Percentiles rank a stretch among this genome's conserved stretches.
These are phyloP conservation scores for Pythium sp. DNA, from an alignment of 352 stramenopile genomes.

Conservation along the genomic window DNA sequence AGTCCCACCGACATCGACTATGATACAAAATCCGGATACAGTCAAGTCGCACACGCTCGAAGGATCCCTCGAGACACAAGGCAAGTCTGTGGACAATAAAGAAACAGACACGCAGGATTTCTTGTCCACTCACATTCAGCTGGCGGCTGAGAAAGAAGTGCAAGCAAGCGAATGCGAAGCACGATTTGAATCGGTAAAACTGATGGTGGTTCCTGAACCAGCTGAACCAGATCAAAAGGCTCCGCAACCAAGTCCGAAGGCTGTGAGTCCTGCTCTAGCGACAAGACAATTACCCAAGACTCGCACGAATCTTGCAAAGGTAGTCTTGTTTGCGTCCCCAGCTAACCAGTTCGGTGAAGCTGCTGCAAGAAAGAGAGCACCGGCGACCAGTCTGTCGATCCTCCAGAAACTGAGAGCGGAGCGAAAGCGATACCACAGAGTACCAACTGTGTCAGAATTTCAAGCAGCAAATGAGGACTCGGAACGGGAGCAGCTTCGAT, in stretches of 20 bases:
- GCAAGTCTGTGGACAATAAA: conserved; percentile 21
- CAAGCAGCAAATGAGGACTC: background rate
- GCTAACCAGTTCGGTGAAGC: background rate
- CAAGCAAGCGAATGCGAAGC: conserved; percentile 18
- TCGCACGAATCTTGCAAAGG: conserved; percentile 8
- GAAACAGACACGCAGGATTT: conserved; percentile 33
- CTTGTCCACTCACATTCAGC: background rate
- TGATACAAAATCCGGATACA: background rate
- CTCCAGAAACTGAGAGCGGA: conserved; percentile 11
- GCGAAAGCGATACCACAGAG: conserved; percentile 3
- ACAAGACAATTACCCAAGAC: background rate
- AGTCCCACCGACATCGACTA: no score
- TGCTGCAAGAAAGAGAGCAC: background rate
- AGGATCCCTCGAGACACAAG: background rate
- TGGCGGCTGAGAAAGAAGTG: conserved; percentile 26
- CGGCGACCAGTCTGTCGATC: background rate
- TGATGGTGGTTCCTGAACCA: background rate
- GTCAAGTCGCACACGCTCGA: background rate
- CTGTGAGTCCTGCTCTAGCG: background rate
- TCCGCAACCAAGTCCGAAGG: no score
- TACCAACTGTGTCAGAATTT: no score
- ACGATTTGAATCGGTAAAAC: background rate
- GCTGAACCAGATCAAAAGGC: background rate
- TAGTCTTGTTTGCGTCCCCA: background rate
- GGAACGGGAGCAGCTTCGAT: background rate